A percentile compares a stretch with the other conserved stretches of the same genome.
These are phyloP conservation scores for Taiozyma onychis DNA, from an alignment of 1,139 yeast species.

Conservation along the genomic window DNA sequence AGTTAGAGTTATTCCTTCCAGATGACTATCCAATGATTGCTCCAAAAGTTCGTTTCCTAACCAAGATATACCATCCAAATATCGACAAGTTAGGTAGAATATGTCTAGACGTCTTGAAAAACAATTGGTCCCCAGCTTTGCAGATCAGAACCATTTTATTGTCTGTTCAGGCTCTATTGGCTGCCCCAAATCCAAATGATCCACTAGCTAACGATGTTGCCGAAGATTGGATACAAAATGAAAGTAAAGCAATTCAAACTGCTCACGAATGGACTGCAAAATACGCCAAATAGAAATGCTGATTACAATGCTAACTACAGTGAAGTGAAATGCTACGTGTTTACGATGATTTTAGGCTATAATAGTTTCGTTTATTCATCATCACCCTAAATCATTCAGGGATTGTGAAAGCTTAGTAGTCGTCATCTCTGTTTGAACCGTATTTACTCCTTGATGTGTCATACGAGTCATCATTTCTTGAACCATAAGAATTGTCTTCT, in stretches of 20 bases:
- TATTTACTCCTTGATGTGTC: not conserved
- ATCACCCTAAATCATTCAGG: not conserved
- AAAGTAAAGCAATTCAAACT: constrained; percentile 68
- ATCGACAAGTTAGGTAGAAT: constrained; percentile 93
- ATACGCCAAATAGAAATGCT: constrained; percentile 39
- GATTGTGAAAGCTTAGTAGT: not conserved
- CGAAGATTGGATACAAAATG: constrained; percentile 89
- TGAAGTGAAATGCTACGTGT: not conserved
- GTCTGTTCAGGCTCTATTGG: constrained; percentile 87
- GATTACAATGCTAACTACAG: not conserved
- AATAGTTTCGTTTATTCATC: not conserved
- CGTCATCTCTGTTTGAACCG: not conserved
- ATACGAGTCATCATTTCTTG: constrained; percentile 2
- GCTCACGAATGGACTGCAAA: constrained; percentile 84
- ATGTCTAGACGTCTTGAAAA: constrained; percentile 90
- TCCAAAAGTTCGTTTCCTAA: constrained; percentile 86
- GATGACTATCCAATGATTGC: constrained; percentile 94
- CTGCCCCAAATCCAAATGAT: constrained; percentile 97
- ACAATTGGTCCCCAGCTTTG: constrained; percentile 95
- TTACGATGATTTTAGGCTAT: not conserved
- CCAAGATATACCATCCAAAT: constrained; percentile 94
- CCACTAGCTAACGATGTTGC: constrained; percentile 98
- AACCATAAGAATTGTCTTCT: not conserved
- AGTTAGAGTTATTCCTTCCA: constrained; percentile 73
- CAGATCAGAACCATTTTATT: constrained; percentile 92